Base-by-base conservation (phyloP, 2,329 filamentous ascomycete species). In the Elsinoe necatrix region DNA sequence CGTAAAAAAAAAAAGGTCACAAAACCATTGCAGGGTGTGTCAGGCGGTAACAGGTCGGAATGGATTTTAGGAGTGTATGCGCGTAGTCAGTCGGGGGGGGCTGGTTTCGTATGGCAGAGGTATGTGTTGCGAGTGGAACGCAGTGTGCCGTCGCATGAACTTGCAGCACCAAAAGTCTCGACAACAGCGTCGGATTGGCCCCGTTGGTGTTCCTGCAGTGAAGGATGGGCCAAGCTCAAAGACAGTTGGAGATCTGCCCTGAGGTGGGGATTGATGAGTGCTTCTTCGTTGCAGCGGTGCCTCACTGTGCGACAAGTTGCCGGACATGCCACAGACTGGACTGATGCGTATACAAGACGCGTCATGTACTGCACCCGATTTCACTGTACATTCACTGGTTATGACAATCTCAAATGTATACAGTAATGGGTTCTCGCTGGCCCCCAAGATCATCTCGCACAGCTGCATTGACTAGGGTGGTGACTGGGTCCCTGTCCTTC, bases 201-300 rank as follows among this genome's bases (percentile, higher is more conserved):
- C 48, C 48, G 41, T 45, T 39, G 18, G 25, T 29, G 48, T 52
- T 52, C 48, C 48, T 52, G 48, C 48, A 52, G 29, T 35, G 45
- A 52, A 52, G 48, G 48, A 27, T 31, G 48, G 48, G 48, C 48
- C 48, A 52, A 52, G 48, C 48, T 52, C 29, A 37, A 20, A 31
- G 48, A 52, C 48, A 23, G 48, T 29, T 34, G 43, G 23, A 48
- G 45, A 50, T 50, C 45, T 50, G 25, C 25, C 41, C 12, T 21
- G 41, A 45, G 9, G 21, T 45, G 41, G 41, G 41, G 45, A 25
- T 6, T 14, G 5, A 37, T 4, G 34, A 37, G 45, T 31, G 20
- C 41, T 45, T 45, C 41, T 45, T 45, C 41, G 41, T 45, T 45
- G 41, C 18, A 45, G 23, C 20, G 20, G 18, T 43, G 41, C 41